These are phyloP conservation scores for Colletotrichum sp. DNA, from an alignment of 2,329 filamentous ascomycete genomes.

Conservation along the genomic window DNA sequence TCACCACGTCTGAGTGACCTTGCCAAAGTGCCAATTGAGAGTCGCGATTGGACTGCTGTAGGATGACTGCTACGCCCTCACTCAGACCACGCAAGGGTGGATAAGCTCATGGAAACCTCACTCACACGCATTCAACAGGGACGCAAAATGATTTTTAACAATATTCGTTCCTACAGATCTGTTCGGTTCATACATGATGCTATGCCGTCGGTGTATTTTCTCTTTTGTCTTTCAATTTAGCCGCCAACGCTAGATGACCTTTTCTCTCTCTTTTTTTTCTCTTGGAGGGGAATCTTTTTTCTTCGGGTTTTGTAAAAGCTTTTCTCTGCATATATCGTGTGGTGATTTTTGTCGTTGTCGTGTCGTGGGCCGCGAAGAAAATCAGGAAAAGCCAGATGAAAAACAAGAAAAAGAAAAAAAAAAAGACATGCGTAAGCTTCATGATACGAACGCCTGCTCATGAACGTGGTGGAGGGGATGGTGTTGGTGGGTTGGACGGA, in stretches of 20 bases:
- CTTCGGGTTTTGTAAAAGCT: not conserved
- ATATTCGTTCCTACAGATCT: not conserved
- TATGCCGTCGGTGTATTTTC: not conserved
- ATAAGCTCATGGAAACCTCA: too few species aligned
- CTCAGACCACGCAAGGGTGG: too few species aligned
- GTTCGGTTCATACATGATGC: not conserved
- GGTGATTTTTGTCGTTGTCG: not conserved
- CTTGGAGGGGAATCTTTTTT: not conserved
- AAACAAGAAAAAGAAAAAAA: not conserved
- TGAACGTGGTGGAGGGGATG: not conserved
- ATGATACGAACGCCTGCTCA: constrained; percentile 3
- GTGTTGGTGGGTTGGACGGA: not conserved
- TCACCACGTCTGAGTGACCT: not conserved
- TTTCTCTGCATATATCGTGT: not conserved
- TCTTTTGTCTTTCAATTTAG: not conserved
- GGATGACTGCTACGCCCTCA: not conserved
- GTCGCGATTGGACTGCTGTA: not conserved
- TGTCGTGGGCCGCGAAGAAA: not conserved
- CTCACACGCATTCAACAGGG: not conserved
- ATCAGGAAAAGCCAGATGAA: not conserved
- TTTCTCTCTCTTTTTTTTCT: not conserved
- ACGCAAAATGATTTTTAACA: not conserved
- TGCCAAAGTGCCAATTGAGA: not conserved
- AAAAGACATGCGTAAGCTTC: not conserved
- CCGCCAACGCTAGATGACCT: not conserved